A percentile compares a stretch with the other conserved stretches of the same genome.
Conservation (phyloP, 1,139 yeast genomes). For the Saccharomyces pastorianus region DNA sequence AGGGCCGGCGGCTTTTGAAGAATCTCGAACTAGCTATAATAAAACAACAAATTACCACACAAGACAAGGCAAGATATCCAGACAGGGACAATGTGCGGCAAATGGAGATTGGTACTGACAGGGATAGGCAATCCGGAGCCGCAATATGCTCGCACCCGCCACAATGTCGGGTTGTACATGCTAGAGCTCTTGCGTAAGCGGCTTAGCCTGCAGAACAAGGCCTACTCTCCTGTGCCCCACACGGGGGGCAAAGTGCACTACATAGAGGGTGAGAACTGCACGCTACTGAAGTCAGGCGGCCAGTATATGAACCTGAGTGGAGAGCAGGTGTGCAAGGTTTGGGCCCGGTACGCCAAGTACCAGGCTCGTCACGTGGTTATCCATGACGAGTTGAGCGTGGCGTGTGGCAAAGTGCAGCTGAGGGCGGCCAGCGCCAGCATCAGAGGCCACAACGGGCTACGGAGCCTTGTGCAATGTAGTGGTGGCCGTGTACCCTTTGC, state of each 20-base stretch:
- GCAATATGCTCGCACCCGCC: slow-evolving; percentile 54
- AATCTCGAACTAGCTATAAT: not conserved
- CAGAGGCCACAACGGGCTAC: slow-evolving; percentile 77
- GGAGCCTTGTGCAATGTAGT: slow-evolving; percentile 41
- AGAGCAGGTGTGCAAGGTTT: slow-evolving; percentile 39
- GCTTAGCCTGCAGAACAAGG: slow-evolving; percentile 14
- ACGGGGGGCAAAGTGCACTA: slow-evolving; percentile 7
- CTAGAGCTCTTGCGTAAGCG: slow-evolving; percentile 17
- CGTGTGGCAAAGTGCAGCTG: slow-evolving; percentile 55
- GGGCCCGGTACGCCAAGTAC: slow-evolving; percentile 33
- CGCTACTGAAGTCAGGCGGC: slow-evolving; percentile 41
- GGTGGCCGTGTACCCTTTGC: slow-evolving; percentile 27
- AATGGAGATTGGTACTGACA: slow-evolving; percentile 30
- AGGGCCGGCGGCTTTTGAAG: not conserved
- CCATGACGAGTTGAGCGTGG: slow-evolving; percentile 68
- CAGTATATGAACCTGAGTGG: slow-evolving; percentile 70
- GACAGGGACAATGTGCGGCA: not conserved
- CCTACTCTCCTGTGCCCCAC: slow-evolving; percentile 1
- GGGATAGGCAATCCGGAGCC: slow-evolving; percentile 79
- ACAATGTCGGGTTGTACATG: slow-evolving; percentile 52
- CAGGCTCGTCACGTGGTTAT: slow-evolving; percentile 44
- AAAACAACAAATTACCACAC: not conserved
- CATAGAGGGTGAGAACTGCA: slow-evolving; percentile 4
- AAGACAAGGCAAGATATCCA: not conserved
- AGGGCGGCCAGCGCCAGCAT: slow-evolving; percentile 50